These are phyloP conservation scores for Margaritispora aquatica DNA, from an alignment of 495 filamentous ascomycete species.

Conservation along the genomic window DNA sequence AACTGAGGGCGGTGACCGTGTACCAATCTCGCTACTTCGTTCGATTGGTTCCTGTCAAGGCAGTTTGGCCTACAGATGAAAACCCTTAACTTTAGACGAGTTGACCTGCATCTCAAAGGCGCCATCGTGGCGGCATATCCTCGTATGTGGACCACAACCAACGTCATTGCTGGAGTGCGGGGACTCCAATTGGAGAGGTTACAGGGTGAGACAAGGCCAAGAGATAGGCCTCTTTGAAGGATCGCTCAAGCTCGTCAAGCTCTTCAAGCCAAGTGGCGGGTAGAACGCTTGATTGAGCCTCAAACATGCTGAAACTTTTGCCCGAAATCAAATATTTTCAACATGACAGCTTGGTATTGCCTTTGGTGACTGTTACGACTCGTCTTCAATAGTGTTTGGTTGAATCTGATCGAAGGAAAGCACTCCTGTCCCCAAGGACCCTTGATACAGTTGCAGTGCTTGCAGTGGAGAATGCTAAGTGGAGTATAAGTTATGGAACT, in stretches of 20 bases:
- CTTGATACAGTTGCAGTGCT: neutral
- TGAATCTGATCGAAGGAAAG: too few relatives aligned
- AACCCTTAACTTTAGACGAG: slow-evolving; percentile 10
- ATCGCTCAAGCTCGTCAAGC: neutral
- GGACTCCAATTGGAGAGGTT: slow-evolving; percentile 9
- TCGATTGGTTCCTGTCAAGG: neutral
- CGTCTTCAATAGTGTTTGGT: too few relatives aligned
- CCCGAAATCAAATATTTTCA: neutral
- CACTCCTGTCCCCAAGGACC: neutral
- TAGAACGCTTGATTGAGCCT: slow-evolving; percentile 5
- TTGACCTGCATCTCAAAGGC: neutral
- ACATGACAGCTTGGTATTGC: neutral
- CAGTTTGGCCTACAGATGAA: neutral
- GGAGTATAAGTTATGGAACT: neutral
- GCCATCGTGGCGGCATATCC: neutral
- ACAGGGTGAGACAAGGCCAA: neutral
- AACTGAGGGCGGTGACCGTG: neutral
- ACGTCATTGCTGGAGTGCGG: slow-evolving; percentile 9
- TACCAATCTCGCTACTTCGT: neutral
- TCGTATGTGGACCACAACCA: slow-evolving; percentile 3
- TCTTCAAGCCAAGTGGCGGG: neutral
- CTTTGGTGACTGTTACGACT: neutral
- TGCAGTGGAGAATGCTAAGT: neutral
- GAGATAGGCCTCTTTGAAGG: neutral
- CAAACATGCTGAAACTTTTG: neutral